These are phyloP conservation scores for Sequoiadendron giganteum DNA, from an alignment of 75 land plant genomes.

Conservation along the genomic window DNA sequence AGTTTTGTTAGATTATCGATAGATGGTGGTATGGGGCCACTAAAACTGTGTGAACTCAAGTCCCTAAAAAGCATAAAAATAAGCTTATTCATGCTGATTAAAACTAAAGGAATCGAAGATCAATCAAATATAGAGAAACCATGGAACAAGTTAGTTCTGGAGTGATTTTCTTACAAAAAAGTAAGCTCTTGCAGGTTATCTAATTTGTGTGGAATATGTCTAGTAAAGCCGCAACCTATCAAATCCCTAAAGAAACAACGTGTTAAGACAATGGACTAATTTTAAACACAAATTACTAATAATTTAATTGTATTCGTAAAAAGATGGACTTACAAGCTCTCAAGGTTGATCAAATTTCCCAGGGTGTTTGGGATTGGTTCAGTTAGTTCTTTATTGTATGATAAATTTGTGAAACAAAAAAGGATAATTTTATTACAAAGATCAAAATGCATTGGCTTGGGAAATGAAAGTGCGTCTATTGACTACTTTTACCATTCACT, in stretches of 20 bases:
- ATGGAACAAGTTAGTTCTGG: not conserved
- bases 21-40: conserved; percentile 59
- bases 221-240: conserved; percentile 50
- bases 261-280: not conserved
- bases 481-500: not conserved
- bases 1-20: conserved; percentile 61
- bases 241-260: conserved; percentile 33
- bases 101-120: not conserved
- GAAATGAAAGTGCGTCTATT: not conserved
- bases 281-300: not conserved
- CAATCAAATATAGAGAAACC: not conserved
- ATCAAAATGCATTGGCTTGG: not conserved
- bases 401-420: conserved; percentile 42
- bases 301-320: not conserved
- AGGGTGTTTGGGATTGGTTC: conserved; percentile 42
- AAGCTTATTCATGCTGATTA: not conserved
- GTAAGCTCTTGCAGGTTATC: conserved; percentile 43
- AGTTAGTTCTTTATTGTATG: conserved; percentile 44
- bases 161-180: conserved; percentile 52
- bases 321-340: conserved; percentile 34
- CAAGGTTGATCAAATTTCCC: conserved; percentile 40
- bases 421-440: not conserved
- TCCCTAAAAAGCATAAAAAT: conserved; percentile 31
- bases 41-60: conserved; percentile 61
- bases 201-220: conserved; percentile 46